Base-by-base conservation (phyloP, 2,329 filamentous ascomycete genomes). In the Ascochyta koolunga region DNA sequence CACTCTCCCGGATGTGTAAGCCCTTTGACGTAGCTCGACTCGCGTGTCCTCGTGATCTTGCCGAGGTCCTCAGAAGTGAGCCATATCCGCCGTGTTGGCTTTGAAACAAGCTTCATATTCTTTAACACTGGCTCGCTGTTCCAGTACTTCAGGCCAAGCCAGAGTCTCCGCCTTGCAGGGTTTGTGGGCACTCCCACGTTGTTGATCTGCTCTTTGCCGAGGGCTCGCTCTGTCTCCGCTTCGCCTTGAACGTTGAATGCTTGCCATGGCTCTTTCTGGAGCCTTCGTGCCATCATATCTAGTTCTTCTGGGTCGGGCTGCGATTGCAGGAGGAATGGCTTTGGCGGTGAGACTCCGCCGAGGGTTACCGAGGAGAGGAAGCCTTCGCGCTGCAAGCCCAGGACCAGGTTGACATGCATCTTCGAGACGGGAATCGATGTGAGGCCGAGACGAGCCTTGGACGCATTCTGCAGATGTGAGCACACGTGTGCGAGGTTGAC, bases 101-200 rank as follows among this genome's bases (percentile, higher is more conserved):
- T 93, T 68, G 84, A 89, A 56, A 96, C 80, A 69, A 89, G 74
- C 42, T 76, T 74, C 67, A 93, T 82, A 60, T 85, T 82, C 58
- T 80, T 81, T 62, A 97, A 77, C 19, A 96, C 91, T 5, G 93
- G 91, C 74, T 87, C 82, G 70, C 89, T 89, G 64, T 92, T 86
- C 85, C 85, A 90, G 83, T 96, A 96, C 79, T 96, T 96, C 68
- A 96, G 79, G 1, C 91, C 91, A 11, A 97, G 77, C 93, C 93
- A 97, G 62, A 97, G 79, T 56, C 93, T 83, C 70, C 90, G 83
- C 33, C 80, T 82, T 4, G 91, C 84, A 32, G 91, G 85, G 76
- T 96, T 96, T 42, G 61, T 48, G 5, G 74, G 75, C 11, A 76
- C 68, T 37, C 62, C 50, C 42, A 69, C 62, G 13, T 66, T 56